Percentiles rank a stretch among this genome's conserved stretches.
Conservation (phyloP, 495 filamentous ascomycete genomes). For the Aspergillus sclerotiicarbonarius region DNA sequence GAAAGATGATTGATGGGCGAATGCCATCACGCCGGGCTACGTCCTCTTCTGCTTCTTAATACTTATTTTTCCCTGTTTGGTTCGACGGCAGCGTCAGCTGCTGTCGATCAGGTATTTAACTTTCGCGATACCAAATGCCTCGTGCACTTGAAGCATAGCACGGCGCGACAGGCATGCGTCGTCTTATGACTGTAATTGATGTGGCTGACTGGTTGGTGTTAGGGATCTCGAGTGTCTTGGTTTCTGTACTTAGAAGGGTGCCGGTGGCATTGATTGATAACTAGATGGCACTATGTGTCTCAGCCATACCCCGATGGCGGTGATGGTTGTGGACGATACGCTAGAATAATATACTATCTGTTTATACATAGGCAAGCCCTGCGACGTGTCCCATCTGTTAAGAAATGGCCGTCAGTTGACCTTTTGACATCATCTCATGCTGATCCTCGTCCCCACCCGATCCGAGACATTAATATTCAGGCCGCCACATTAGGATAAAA, state of each 20-base stretch:
- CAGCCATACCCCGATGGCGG: background rate
- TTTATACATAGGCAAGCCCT: background rate
- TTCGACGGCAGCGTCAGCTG: background rate
- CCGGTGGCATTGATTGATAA: background rate
- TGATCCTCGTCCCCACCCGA: background rate
- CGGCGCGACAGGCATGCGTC: conserved; percentile 11
- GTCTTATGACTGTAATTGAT: conserved; percentile 5
- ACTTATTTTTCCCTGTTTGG: conserved; percentile 11
- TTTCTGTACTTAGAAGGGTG: conserved; percentile 7
- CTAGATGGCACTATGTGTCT: background rate
- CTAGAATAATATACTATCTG: background rate
- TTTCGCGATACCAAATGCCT: conserved; percentile 10
- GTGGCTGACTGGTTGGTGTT: conserved; percentile 9
- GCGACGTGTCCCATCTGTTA: too few species aligned
- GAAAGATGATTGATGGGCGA: conserved; percentile 32
- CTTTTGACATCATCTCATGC: too few species aligned
- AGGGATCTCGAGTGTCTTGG: conserved; percentile 9
- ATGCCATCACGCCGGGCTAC: conserved; percentile 12
- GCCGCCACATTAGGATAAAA: background rate
- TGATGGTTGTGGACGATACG: background rate
- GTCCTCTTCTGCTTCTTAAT: conserved; percentile 15
- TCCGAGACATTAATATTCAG: background rate
- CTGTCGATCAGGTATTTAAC: conserved; percentile 4
- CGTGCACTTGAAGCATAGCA: conserved; percentile 21
- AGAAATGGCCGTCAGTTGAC: too few species aligned